Base-by-base conservation (phyloP, 768 basidiomycete genomes). In the Inosperma sp. region DNA sequence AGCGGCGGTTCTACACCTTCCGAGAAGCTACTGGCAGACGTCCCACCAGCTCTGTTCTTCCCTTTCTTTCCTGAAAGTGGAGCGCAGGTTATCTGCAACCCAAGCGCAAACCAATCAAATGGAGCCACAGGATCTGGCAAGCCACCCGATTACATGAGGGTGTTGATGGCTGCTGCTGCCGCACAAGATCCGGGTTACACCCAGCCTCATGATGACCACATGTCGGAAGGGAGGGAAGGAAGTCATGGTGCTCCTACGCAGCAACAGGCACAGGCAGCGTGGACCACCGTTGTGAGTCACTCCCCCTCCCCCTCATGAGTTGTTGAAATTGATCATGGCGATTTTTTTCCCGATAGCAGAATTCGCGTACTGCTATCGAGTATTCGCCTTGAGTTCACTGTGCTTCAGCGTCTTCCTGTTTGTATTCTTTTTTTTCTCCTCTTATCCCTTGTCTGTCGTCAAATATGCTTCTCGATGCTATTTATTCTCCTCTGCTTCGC, bases 41-140 rank as follows among this genome's bases (percentile, higher is more conserved):
- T 90, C 36, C 86, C 87, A 2, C 69, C 77, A 5, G 77, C 74
- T 25, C 65, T 88, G 36, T 90, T 91, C 68, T 91, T 86, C 59
- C 88, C 88, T 0, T 87, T 88, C 71, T 88, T 76, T 59, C 82
- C 86, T 0, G 86, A 88, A 56, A 72, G 58, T 48, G 54, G 59
- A 23, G 49, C 58, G 37, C 50, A 59, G 47, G 30, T 62, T 23
- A 57, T 57, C 57, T 1, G 36, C 42, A 16, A 9, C 52, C 45
- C 58, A 42, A 52, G 49, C 46, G 40, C 41, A 8, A 55, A 22
- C 29, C 49, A 54, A 4, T 30, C 57, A 4, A 35, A 51, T 29
- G 36, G 49, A 8, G 29, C 52, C 21, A 33, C 35, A 17, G 46
- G 49, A 22, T 48, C 19, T n/a, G 19, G 45, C 30, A 50, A 55